phyloP scores from a whole-genome alignment of 1,284 basidiomycete genomes.

The Irpex lacteus region DNA sequence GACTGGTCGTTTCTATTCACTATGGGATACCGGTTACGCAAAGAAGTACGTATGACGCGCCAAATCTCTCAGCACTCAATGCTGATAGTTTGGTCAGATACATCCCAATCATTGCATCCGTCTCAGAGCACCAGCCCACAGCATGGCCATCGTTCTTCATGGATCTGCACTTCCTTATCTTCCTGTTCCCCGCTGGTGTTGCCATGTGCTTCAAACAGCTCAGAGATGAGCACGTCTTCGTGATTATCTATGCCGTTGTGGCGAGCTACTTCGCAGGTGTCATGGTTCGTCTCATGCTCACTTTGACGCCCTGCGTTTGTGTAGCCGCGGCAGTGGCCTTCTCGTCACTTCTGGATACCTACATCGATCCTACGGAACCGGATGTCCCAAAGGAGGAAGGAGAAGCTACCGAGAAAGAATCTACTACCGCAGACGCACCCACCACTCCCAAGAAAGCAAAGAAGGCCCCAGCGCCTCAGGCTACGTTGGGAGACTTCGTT shows the following conservation, averaged over 20 bases:
- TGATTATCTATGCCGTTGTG: conserved; percentile 97
- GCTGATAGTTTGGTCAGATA: conserved; percentile 47
- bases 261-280: conserved; percentile 99
- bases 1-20: conserved; percentile 98
- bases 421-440: conserved; percentile 46
- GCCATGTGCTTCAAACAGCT: conserved; percentile 92
- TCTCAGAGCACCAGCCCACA: conserved; percentile 99
- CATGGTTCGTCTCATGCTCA: conserved; percentile 97
- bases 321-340: conserved; percentile 90
- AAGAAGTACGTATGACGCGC: conserved; percentile 69
- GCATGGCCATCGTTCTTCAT: conserved; percentile 99
- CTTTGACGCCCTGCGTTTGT: conserved; percentile 90
- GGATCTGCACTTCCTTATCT: conserved; percentile 97
- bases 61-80: neutral
- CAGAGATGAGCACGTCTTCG: conserved; percentile 96
- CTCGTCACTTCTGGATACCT: conserved; percentile 87
- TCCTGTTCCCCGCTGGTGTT: conserved; percentile 97
- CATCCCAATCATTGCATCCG: conserved; percentile 98
- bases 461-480: conserved; percentile 33
- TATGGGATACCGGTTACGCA: conserved; percentile 99
- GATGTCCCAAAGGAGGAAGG: conserved; percentile 35
- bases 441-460: conserved; percentile 46
- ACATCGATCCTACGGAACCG: conserved; percentile 75
- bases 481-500: conserved; percentile 39
- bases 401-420: conserved; percentile 27